These are phyloP conservation scores for Paramecium biaurelia DNA, from an alignment of 73 alveolate genomes.

Conservation along the genomic window DNA sequence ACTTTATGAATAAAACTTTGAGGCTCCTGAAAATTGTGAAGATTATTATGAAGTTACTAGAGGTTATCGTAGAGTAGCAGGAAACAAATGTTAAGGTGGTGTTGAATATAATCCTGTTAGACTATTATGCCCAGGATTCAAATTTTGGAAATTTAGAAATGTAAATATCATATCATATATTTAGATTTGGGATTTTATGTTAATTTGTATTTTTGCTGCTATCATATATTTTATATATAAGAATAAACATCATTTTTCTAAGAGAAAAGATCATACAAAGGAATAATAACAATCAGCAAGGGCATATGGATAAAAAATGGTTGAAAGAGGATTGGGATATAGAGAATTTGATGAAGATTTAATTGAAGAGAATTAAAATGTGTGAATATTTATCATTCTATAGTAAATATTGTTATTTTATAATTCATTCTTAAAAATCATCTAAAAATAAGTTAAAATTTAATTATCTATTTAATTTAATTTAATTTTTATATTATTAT, in stretches of 20 bases:
- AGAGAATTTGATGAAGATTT: constrained; percentile 47
- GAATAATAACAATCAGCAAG: neutral
- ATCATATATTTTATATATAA: neutral
- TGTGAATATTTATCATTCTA: neutral
- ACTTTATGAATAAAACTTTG: neutral
- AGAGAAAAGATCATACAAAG: neutral
- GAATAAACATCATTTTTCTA: neutral
- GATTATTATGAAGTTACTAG: constrained; percentile 73
- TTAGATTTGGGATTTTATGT: constrained; percentile 38
- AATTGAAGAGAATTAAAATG: neutral
- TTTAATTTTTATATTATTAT: no score
- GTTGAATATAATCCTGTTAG: constrained; percentile 73
- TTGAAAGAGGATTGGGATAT: constrained; percentile 4
- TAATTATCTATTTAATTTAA: no score
- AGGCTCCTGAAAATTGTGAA: constrained; percentile 50
- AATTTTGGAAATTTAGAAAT: constrained; percentile 1
- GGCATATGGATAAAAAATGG: constrained; percentile 11
- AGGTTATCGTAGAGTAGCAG: constrained; percentile 93
- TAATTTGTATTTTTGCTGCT: neutral
- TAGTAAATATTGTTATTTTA: neutral
- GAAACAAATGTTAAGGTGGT: constrained; percentile 88
- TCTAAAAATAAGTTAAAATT: no score
- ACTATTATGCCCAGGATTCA: constrained; percentile 67
- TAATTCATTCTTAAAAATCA: no score
- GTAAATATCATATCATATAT: neutral